Conservation (phyloP, 495 filamentous ascomycete species). For the Xylaria flabelliformis region DNA sequence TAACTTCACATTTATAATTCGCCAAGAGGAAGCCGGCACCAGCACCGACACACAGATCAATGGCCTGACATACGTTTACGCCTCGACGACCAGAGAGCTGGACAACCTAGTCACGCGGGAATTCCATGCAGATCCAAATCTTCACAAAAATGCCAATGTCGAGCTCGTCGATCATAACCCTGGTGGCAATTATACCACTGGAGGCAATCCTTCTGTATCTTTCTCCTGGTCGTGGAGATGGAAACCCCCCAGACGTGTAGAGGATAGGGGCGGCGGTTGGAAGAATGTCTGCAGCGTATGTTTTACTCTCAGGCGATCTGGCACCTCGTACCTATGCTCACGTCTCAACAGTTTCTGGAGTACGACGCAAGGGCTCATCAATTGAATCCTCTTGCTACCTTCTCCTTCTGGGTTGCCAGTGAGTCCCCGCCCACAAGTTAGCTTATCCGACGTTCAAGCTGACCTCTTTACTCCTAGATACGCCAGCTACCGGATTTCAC, state of each 20-base stretch:
- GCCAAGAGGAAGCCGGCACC: constrained; percentile 67
- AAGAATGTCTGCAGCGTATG: constrained; percentile 87
- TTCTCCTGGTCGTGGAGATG: constrained; percentile 98
- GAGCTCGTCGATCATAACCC: constrained; percentile 65
- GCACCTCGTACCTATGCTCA: constrained; percentile 33
- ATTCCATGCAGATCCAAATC: constrained; percentile 95
- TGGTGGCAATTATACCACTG: constrained; percentile 81
- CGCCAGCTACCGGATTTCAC: constrained; percentile 45
- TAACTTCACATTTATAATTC: constrained; percentile 88
- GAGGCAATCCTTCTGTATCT: constrained; percentile 78
- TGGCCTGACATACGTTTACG: constrained; percentile 91
- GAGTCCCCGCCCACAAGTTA: constrained; percentile 39
- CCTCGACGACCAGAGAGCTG: constrained; percentile 80
- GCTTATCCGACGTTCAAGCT: constrained; percentile 43
- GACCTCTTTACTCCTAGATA: constrained; percentile 36
- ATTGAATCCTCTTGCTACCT: constrained; percentile 83
- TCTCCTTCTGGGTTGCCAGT: constrained; percentile 95
- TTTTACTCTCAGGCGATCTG: constrained; percentile 20
- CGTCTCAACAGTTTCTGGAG: constrained; percentile 74
- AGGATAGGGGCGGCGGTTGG: constrained; percentile 92
- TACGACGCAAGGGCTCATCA: constrained; percentile 94
- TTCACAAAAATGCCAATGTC: constrained; percentile 97
- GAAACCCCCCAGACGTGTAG: constrained; percentile 82
- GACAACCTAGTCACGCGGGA: constrained; percentile 93
- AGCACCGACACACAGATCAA: constrained; percentile 77